Conservation (phyloP, 495 filamentous ascomycete species). For the Poronia punctata region DNA sequence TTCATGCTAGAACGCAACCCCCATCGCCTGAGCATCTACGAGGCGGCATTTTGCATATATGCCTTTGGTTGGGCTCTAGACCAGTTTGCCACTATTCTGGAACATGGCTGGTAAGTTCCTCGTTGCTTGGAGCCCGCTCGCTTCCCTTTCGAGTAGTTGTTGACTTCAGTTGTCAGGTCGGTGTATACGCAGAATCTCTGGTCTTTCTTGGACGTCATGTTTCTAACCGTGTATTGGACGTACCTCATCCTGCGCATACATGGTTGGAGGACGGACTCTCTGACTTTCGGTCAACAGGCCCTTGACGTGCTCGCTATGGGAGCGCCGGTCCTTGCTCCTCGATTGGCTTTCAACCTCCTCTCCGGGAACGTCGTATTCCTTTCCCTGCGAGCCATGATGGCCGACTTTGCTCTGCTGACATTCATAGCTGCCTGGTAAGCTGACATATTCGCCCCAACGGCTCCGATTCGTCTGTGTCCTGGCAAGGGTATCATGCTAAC, state of each 20-base stretch:
- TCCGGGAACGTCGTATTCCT: conserved; percentile 70
- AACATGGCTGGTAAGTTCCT: conserved; percentile 54
- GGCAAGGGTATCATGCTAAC: neutral
- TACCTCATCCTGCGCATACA: conserved; percentile 57
- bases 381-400: conserved; percentile 66
- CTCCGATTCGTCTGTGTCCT: neutral
- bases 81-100: conserved; percentile 62
- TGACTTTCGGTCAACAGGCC: conserved; percentile 44
- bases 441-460: neutral
- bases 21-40: conserved; percentile 39
- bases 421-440: conserved; percentile 53
- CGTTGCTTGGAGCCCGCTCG: neutral
- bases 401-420: conserved; percentile 60
- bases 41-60: conserved; percentile 57
- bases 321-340: conserved; percentile 63
- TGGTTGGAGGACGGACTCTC: conserved; percentile 35
- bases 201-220: conserved; percentile 69
- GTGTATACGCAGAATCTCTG: conserved; percentile 74
- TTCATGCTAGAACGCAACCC: conserved; percentile 56
- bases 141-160: neutral
- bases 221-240: conserved; percentile 51
- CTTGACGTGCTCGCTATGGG: conserved; percentile 63
- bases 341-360: conserved; percentile 66
- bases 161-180: conserved; percentile 37
- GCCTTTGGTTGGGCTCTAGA: conserved; percentile 66